Conservation (phyloP, 2,329 filamentous ascomycete genomes). For the Beauveria sp. region DNA sequence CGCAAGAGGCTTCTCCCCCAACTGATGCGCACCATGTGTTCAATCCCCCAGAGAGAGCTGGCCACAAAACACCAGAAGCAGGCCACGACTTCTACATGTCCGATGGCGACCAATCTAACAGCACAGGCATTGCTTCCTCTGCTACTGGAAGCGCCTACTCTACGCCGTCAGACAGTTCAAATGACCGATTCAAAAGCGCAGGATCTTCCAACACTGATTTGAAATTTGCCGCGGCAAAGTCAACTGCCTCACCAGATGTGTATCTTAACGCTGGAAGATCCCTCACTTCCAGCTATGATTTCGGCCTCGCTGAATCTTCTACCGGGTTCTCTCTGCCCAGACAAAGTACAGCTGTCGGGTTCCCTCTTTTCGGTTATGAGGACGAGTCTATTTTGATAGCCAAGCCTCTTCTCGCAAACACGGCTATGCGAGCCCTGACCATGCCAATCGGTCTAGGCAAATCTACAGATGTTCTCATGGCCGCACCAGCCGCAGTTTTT, state of each 20-base stretch:
- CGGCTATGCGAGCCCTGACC: conserved; percentile 40
- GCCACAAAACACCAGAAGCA: conserved; percentile 13
- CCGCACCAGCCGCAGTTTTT: conserved; percentile 33
- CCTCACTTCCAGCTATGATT: not conserved
- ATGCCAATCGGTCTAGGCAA: conserved; percentile 39
- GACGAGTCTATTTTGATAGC: conserved; percentile 29
- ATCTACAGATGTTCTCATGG: conserved; percentile 42
- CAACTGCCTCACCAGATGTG: not conserved
- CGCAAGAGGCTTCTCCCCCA: not conserved
- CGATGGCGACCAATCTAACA: conserved; percentile 22
- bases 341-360: not conserved
- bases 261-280: not conserved
- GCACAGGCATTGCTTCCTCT: conserved; percentile 36
- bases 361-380: conserved; percentile 28
- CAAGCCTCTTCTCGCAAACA: conserved; percentile 29
- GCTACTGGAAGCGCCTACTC: conserved; percentile 41
- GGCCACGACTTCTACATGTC: conserved; percentile 17
- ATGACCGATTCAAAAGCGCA: conserved; percentile 20
- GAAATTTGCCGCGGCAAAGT: conserved; percentile 12
- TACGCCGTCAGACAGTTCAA: conserved; percentile 33
- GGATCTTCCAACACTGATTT: conserved; percentile 25
- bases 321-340: not conserved
- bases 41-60: not conserved
- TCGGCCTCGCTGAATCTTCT: not conserved
- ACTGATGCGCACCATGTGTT: not conserved